Conservation (phyloP, 495 filamentous ascomycete species). For the Penicillium subrubescens region DNA sequence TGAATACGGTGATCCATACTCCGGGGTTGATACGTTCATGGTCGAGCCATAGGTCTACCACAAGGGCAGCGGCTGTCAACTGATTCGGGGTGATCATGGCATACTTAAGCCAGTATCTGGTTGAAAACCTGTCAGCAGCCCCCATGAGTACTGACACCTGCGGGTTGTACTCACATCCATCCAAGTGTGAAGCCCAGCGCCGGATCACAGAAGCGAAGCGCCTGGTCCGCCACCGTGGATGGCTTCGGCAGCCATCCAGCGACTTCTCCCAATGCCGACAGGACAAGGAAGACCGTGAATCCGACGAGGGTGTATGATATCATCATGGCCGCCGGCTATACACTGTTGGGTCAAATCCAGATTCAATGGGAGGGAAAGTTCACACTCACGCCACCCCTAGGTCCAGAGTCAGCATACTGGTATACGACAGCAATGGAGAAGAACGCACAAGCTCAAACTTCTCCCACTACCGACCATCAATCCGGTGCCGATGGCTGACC, state of each 20-base stretch:
- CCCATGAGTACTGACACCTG: not conserved
- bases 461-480: conserved; percentile 63
- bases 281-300: conserved; percentile 60
- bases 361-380: not conserved
- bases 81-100: conserved; percentile 79
- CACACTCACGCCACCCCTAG: conserved; percentile 39
- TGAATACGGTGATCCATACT: conserved; percentile 73
- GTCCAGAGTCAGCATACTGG: not conserved
- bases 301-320: conserved; percentile 67
- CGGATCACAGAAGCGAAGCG: conserved; percentile 61
- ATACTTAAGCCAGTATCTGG: conserved; percentile 61
- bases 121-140: not conserved
- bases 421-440: not conserved
- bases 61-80: conserved; percentile 70
- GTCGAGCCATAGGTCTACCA: conserved; percentile 71
- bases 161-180: conserved; percentile 40
- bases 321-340: conserved; percentile 57
- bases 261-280: conserved; percentile 65
- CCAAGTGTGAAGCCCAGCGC: conserved; percentile 65
- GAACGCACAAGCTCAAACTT: conserved; percentile 60
- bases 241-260: conserved; percentile 60
- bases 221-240: conserved; percentile 62
- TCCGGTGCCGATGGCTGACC: conserved; percentile 79
- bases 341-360: conserved; percentile 5
- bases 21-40: conserved; percentile 62